A percentile compares a stretch with the other conserved stretches of the same genome.
Conservation (phyloP, 2,329 filamentous ascomycete genomes). For the Monosporascus sp. region DNA sequence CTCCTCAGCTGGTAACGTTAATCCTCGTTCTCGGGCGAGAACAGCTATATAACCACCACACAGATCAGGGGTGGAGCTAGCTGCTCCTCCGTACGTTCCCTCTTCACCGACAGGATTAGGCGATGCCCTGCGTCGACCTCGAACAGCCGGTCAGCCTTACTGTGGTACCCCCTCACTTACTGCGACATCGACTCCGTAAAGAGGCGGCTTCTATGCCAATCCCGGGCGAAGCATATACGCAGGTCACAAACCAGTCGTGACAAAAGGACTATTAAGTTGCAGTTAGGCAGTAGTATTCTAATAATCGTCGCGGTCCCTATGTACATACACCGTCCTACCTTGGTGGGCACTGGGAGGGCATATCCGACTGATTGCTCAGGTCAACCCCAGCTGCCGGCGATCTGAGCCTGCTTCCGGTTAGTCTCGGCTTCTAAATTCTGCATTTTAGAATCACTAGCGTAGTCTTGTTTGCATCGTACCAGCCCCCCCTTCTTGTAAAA, state of each 20-base stretch:
- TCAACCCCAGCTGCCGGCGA: not conserved
- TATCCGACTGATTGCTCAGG: not conserved
- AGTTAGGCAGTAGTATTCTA: too few relatives aligned
- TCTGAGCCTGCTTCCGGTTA: not conserved
- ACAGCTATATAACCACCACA: too few relatives aligned
- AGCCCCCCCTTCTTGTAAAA: too few relatives aligned
- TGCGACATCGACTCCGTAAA: not conserved
- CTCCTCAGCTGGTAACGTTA: too few relatives aligned
- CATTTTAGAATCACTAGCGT: not conserved
- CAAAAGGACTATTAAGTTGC: too few relatives aligned
- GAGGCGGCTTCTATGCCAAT: not conserved
- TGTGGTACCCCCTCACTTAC: constrained; percentile 1
- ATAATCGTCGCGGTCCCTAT: too few relatives aligned
- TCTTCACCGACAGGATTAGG: not conserved
- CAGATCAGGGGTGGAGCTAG: too few relatives aligned
- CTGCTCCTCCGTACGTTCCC: not conserved
- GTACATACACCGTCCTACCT: not conserved
- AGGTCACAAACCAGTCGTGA: too few relatives aligned
- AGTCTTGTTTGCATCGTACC: not conserved
- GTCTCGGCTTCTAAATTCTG: not conserved
- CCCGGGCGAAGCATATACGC: not conserved
- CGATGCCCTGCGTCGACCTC: not conserved
- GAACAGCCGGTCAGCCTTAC: not conserved
- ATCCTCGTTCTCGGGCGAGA: too few relatives aligned
- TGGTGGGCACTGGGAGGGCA: not conserved